Evolutionary conservation across 176 grass and related monocot genomes (phyloP).

Genomic region (Triticum monococcum): DNA sequence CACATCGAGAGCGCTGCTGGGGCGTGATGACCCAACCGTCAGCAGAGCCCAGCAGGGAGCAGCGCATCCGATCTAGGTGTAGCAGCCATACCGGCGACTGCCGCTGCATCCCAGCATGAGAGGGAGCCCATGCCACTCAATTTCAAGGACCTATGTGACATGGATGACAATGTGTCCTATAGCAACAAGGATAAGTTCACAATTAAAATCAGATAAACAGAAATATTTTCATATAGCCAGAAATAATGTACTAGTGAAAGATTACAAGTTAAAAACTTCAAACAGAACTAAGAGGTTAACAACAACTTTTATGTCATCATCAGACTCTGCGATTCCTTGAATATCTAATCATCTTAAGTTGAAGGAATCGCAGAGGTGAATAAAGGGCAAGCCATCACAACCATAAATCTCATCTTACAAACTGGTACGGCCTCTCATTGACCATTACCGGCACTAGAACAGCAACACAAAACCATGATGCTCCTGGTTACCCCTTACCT

Average conservation of each 20-base stretch:
- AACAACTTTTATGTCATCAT: neutral
- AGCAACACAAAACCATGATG: neutral
- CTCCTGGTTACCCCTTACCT: neutral
- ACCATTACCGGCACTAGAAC: neutral
- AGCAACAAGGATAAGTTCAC: slow-evolving; percentile 3
- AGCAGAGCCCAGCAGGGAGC: too few relatives aligned
- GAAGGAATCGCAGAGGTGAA: neutral
- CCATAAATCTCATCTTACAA: neutral
- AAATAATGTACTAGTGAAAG: neutral
- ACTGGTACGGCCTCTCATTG: too few relatives aligned
- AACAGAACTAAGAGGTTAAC: neutral
- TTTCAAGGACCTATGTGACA: too few relatives aligned
- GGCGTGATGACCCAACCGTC: too few relatives aligned
- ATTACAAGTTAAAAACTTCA: neutral
- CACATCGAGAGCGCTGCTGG: too few relatives aligned
- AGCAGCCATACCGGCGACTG: too few relatives aligned
- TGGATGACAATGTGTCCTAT: slow-evolving; percentile 46
- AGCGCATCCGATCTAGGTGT: too few relatives aligned
- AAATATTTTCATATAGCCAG: neutral
- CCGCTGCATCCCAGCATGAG: too few relatives aligned
- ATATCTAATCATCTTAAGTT: neutral
- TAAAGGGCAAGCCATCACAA: neutral
- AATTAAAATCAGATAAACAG: neutral
- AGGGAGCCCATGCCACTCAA: too few relatives aligned
- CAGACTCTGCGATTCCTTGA: neutral